Conservation (phyloP, 2,329 filamentous ascomycete species). For the Calonectria pauciramosa region DNA sequence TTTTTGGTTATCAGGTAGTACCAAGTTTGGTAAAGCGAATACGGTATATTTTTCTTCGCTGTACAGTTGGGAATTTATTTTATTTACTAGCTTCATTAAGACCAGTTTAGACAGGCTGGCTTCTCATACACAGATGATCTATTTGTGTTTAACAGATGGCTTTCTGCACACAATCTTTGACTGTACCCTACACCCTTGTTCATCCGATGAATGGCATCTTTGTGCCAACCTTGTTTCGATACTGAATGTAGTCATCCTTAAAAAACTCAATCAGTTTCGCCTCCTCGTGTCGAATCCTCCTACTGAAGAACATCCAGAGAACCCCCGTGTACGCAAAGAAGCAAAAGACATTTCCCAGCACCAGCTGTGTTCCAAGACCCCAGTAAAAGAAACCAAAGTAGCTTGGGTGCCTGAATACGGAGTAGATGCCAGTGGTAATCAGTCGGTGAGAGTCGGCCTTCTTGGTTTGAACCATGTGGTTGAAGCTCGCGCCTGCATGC, state of each 20-base stretch:
- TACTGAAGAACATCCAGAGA: constrained; percentile 87
- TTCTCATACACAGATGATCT: neutral
- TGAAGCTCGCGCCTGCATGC: constrained; percentile 91
- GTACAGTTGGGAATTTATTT: neutral
- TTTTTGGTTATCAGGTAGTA: neutral
- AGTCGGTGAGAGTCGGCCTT: constrained; percentile 79
- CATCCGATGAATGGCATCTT: constrained; percentile 79
- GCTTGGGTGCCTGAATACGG: constrained; percentile 82
- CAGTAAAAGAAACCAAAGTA: constrained; percentile 99
- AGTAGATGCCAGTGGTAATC: constrained; percentile 88
- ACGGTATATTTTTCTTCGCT: neutral
- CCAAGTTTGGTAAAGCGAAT: constrained; percentile 4
- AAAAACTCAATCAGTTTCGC: constrained; percentile 84
- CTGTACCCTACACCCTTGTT: neutral
- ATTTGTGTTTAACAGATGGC: neutral
- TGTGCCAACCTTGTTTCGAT: constrained; percentile 78
- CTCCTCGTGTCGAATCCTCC: constrained; percentile 84
- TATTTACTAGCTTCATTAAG: neutral
- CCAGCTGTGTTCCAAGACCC: constrained; percentile 93
- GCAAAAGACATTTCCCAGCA: constrained; percentile 87
- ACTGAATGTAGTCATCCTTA: constrained; percentile 82
- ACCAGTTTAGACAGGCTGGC: neutral
- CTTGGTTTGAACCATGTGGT: constrained; percentile 83
- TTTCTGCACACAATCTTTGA: neutral
- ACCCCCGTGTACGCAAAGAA: constrained; percentile 80